phyloP scores from a whole-genome alignment of 78 protist genomes.

The Polysphondylium violaceum region DNA sequence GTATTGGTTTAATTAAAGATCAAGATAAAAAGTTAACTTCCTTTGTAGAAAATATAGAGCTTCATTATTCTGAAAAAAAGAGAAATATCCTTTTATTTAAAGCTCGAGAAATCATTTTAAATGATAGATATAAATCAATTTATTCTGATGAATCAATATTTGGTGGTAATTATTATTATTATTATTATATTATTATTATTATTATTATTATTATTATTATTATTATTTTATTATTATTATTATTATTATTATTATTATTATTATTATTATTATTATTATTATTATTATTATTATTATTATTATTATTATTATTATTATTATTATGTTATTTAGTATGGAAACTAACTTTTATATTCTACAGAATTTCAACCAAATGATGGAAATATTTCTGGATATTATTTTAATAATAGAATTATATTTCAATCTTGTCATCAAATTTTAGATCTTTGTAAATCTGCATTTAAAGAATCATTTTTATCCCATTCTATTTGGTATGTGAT shows the following conservation, averaged over 20 bases:
- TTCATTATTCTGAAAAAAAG: constrained; percentile 61
- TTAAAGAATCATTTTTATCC: constrained; percentile 7
- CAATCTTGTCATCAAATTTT: not conserved
- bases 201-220: no score
- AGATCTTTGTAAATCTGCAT: not conserved
- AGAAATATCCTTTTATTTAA: constrained; percentile 11
- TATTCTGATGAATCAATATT: constrained; percentile 27
- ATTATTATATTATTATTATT: no score
- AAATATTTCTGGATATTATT: constrained; percentile 37
- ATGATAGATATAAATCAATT: constrained; percentile 37
- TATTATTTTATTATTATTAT: no score
- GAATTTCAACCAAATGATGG: not conserved
- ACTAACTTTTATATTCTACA: no score
- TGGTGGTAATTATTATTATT: no score
- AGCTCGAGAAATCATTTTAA: constrained; percentile 42
- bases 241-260: constrained; percentile 1
- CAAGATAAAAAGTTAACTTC: not conserved
- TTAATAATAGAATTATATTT: constrained; percentile 28
- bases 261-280: not conserved
- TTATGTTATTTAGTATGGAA: not conserved
- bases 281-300: not conserved
- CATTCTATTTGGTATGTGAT: constrained; percentile 3
- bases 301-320: constrained; percentile 1
- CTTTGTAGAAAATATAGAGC: constrained; percentile 34
- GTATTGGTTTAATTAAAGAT: not conserved